These are phyloP conservation scores for Curvularia eragrostidis DNA, from an alignment of 2,329 filamentous ascomycete species.

Conservation along the genomic window DNA sequence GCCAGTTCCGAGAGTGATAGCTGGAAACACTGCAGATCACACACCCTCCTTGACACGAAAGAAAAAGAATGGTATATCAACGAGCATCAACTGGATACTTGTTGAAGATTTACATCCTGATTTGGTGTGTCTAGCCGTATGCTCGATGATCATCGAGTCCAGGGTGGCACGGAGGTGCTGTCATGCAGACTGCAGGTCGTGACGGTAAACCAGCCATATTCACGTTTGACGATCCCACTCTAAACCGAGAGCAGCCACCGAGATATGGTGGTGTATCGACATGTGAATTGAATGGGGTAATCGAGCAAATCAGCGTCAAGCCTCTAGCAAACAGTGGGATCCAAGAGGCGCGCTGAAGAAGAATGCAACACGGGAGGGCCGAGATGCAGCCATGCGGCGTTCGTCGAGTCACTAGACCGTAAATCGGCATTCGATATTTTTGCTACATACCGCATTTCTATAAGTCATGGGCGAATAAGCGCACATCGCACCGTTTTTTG, in stretches of 20 bases:
- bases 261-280: neutral
- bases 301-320: neutral
- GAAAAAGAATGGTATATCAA: neutral
- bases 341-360: neutral
- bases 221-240: neutral
- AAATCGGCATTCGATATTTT: neutral
- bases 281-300: neutral
- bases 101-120: neutral
- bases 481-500: slow-evolving; percentile 8
- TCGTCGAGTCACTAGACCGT: neutral
- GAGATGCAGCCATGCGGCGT: slow-evolving; percentile 1
- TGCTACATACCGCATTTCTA: neutral
- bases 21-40: neutral
- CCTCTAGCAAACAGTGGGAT: neutral
- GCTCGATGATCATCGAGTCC: neutral
- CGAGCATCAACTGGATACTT: neutral
- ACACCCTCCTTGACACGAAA: neutral
- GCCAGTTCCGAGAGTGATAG: neutral
- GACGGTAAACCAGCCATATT: neutral
- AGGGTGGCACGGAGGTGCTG: neutral
- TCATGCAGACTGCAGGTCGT: slow-evolving; percentile 1
- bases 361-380: neutral
- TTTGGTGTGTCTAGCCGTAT: neutral
- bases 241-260: neutral
- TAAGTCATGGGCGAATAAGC: neutral